These are phyloP conservation scores for Didymella segeticola DNA, from an alignment of 2,329 filamentous ascomycete species.

Conservation along the genomic window DNA sequence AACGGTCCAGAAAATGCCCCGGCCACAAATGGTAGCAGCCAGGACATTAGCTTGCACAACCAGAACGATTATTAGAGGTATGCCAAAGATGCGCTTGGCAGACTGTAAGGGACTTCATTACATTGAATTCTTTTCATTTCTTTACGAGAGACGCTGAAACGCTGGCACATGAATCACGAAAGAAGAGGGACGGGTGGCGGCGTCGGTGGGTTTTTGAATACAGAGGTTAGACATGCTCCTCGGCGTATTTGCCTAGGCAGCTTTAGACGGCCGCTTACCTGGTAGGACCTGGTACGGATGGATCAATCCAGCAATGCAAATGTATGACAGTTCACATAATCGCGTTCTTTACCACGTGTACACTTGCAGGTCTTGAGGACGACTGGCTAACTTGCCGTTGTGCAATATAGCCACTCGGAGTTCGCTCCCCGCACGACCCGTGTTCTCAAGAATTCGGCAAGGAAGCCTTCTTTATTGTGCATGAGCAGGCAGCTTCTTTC, in stretches of 20 bases:
- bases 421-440: too few relatives aligned
- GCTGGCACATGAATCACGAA: slow-evolving; percentile 9
- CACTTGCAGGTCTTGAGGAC: not conserved
- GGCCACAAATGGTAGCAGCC: slow-evolving; percentile 39
- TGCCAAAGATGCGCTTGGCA: too few relatives aligned
- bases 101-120: not conserved
- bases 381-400: slow-evolving; percentile 1
- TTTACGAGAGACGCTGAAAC: not conserved
- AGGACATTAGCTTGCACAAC: slow-evolving; percentile 70
- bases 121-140: not conserved
- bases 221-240: not conserved
- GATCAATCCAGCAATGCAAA: not conserved
- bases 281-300: not conserved
- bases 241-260: not conserved
- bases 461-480: too few relatives aligned
- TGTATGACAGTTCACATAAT: not conserved
- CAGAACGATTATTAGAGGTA: slow-evolving; percentile 47
- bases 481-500: too few relatives aligned
- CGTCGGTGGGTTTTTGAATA: slow-evolving; percentile 12
- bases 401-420: too few relatives aligned
- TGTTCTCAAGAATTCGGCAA: too few relatives aligned
- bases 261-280: slow-evolving; percentile 4
- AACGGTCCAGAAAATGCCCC: slow-evolving; percentile 36
- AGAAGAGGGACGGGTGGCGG: not conserved
- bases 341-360: not conserved